Percentiles rank a stretch among this genome's conserved stretches.
These are phyloP conservation scores for Carex parvula DNA, from an alignment of 176 grass and related monocot genomes.

Conservation along the genomic window DNA sequence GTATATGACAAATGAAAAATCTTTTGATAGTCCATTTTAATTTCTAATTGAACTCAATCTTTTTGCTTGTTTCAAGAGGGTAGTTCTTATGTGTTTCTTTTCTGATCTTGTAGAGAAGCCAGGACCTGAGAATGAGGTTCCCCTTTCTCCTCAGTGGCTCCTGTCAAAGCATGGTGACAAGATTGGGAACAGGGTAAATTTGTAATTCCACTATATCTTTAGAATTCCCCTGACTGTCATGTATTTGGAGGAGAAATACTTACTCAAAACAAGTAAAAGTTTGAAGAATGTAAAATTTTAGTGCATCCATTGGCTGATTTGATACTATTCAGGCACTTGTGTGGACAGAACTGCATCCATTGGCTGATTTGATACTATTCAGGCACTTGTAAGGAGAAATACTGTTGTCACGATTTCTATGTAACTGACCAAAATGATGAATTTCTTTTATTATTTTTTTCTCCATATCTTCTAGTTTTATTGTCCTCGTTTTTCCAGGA, in stretches of 20 bases:
- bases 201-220: neutral
- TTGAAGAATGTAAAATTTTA: neutral
- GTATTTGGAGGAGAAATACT: neutral
- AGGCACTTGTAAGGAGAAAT: neutral
- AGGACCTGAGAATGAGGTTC: slow-evolving; percentile 66
- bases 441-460: neutral
- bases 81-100: slow-evolving; percentile 7
- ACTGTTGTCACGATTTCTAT: neutral
- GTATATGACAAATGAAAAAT: neutral
- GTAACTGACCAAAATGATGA: neutral
- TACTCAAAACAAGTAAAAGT: slow-evolving; percentile 34
- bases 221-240: neutral
- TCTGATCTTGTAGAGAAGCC: slow-evolving; percentile 24
- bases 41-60: neutral
- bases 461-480: neutral
- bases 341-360: neutral
- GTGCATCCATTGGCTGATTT: neutral
- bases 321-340: neutral
- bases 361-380: slow-evolving; percentile 1
- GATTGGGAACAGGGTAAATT: slow-evolving; percentile 18
- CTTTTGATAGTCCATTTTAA: neutral
- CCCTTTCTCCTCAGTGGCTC: slow-evolving; percentile 99
- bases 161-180: slow-evolving; percentile 64
- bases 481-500: slow-evolving; percentile 48
- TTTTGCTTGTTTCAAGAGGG: neutral